Percentiles rank a stretch among this genome's conserved stretches.
phyloP scores from a whole-genome alignment of 805 yeast genomes.

The Ogataea siamensis region DNA sequence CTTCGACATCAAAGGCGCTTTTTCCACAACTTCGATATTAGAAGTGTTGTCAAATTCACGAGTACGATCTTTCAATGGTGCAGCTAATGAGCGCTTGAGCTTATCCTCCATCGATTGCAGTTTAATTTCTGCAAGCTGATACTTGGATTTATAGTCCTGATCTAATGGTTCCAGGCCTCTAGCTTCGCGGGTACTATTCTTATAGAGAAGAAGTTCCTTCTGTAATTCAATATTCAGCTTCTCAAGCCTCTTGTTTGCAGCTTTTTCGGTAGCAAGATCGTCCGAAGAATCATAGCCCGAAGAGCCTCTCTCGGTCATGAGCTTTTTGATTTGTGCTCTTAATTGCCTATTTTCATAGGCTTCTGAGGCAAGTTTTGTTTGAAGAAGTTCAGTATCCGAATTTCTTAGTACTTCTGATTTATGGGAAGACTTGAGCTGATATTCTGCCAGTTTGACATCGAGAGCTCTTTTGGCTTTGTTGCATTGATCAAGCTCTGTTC shows the following conservation, averaged over 20 bases:
- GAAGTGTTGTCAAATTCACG: constrained; percentile 12
- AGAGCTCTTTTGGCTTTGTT: constrained; percentile 30
- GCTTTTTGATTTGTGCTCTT: constrained; percentile 41
- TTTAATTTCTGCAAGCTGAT: constrained; percentile 45
- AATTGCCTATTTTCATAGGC: constrained; percentile 54
- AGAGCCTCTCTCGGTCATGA: constrained; percentile 21
- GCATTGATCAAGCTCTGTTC: constrained; percentile 35
- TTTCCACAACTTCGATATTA: constrained; percentile 18
- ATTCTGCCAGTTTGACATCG: constrained; percentile 34
- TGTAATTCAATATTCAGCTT: constrained; percentile 34
- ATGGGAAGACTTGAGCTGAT: constrained; percentile 30
- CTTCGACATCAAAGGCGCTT: constrained; percentile 27
- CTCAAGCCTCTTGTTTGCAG: constrained; percentile 34
- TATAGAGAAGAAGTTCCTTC: constrained; percentile 34
- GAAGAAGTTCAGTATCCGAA: constrained; percentile 56
- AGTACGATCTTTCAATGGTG: constrained; percentile 30
- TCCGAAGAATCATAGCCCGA: constrained; percentile 1
- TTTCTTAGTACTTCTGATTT: constrained; percentile 23
- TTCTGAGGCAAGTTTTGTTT: constrained; percentile 64
- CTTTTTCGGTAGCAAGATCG: constrained; percentile 27
- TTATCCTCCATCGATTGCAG: constrained; percentile 40
- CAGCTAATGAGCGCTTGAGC: constrained; percentile 28
- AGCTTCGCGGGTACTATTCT: constrained; percentile 31
- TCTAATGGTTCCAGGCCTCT: constrained; percentile 37
- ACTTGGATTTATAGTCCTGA: constrained; percentile 43